Base-by-base conservation (phyloP, 2,329 filamentous ascomycete species). In the Septoria linicola region DNA sequence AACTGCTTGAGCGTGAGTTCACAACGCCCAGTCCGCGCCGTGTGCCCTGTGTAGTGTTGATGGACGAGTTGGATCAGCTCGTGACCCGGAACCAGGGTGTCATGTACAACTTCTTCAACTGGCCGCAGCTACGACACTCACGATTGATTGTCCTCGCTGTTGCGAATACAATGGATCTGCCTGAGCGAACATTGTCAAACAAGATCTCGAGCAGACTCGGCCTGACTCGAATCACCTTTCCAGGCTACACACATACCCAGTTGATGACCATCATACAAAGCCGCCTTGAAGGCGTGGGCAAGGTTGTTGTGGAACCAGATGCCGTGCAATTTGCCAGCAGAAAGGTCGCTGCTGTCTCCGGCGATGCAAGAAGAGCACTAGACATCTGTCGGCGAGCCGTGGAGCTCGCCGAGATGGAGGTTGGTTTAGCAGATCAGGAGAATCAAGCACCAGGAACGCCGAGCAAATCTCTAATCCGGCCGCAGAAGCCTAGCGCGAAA, bases 51-150 rank as follows among this genome's bases (percentile, higher is more conserved):
- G 93, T 99, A 11, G 93, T 99, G 2, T 74, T 99, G 43, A 99
- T 99, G 93, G 93, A 99, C 65, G 93, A 99, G 72, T 79, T 99
- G 41, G 93, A 99, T 68, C 93, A 99, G 72, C 81, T 99, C 6
- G 95, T 99, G 4, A 99, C 93, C 10, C 93, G 92, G 66, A 97
- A 96, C 65, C 95, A 99, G 70, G 92, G 89, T n/a, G 93, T 99
- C 72, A 99, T 99, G 93, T 99, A 99, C 75, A 99, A 99, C 71
- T 99, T 99, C 71, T 99, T 99, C 80, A 99, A 99, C 67, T 99
- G 93, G 93, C 93, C 93, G 3, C 88, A 89, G 8, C 77, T 97
- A 47, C 82, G 88, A 42, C 91, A 99, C 70, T 96, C 89, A 47
- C 83, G 91, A 41, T 78, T 99, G 37, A 96, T 99, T 68, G 95